Percentiles rank a stretch among this genome's conserved stretches.
These are phyloP conservation scores for Aquilaria malaccensis DNA, from an alignment of 345 rosid genomes.

Conservation along the genomic window DNA sequence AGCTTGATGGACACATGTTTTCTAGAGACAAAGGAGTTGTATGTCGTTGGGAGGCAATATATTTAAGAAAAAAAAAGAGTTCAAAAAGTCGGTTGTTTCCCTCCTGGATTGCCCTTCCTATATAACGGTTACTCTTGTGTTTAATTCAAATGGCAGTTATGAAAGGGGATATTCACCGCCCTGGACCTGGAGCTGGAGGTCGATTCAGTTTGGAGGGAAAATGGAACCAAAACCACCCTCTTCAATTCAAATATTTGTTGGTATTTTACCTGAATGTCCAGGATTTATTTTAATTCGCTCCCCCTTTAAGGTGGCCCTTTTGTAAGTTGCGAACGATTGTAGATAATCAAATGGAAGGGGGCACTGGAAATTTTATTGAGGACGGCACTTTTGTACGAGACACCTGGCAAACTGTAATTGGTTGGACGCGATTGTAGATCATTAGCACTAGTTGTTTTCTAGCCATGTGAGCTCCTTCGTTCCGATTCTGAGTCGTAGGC, in stretches of 20 bases:
- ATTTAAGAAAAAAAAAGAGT: conserved; percentile 3
- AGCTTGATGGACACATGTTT: conserved; percentile 10
- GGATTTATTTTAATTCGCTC: too few relatives aligned
- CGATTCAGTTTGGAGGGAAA: conserved; percentile 19
- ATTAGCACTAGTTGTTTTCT: not conserved
- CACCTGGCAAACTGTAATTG: conserved; percentile 11
- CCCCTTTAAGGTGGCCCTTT: too few relatives aligned
- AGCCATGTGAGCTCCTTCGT: too few relatives aligned
- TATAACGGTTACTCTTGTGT: conserved; percentile 24
- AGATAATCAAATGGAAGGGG: too few relatives aligned
- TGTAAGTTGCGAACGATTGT: too few relatives aligned
- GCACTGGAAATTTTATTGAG: too few relatives aligned
- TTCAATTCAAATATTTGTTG: not conserved
- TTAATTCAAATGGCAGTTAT: conserved; percentile 40
- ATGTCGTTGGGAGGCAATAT: conserved; percentile 12
- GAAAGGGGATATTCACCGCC: conserved; percentile 22
- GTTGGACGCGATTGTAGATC: not conserved
- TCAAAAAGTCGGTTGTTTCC: conserved; percentile 38
- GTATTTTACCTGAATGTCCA: too few relatives aligned
- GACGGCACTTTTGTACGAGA: too few relatives aligned
- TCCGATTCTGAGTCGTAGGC: too few relatives aligned
- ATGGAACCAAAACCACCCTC: too few relatives aligned
- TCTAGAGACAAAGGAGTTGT: conserved; percentile 15
- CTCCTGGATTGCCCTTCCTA: conserved; percentile 12
- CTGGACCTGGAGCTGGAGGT: not conserved